Evolutionary conservation across 768 basidiomycete genomes (phyloP).

Genomic region (Dioszegia aurantiaca): DNA sequence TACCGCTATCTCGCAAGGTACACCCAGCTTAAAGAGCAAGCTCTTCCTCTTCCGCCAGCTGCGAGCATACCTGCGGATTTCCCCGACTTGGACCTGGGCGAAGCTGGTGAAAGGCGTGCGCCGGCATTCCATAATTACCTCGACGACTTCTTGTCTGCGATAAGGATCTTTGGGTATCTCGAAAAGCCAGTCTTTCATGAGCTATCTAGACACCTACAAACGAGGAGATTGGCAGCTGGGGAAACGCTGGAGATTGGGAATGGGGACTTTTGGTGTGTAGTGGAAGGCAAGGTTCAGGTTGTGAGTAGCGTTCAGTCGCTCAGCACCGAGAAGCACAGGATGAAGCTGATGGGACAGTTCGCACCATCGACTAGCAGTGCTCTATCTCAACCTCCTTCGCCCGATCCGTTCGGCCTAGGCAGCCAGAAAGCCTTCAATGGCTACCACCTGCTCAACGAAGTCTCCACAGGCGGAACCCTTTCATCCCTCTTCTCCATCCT

Average conservation of each 20-base stretch:
- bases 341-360: slow-evolving; percentile 25
- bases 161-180: slow-evolving; percentile 93
- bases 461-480: slow-evolving; percentile 89
- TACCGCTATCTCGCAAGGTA: slow-evolving; percentile 55
- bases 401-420: slow-evolving; percentile 21
- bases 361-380: slow-evolving; percentile 60
- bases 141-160: slow-evolving; percentile 93
- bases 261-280: slow-evolving; percentile 95
- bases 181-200: slow-evolving; percentile 99
- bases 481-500: slow-evolving; percentile 96
- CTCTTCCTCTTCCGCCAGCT: slow-evolving; percentile 35
- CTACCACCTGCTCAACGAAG: slow-evolving; percentile 93
- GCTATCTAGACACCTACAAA: slow-evolving; percentile 91
- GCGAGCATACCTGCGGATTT: slow-evolving; percentile 54
- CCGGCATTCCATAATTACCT: slow-evolving; percentile 91
- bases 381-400: slow-evolving; percentile 27
- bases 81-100: slow-evolving; percentile 63
- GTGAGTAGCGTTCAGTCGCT: slow-evolving; percentile 63
- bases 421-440: slow-evolving; percentile 71
- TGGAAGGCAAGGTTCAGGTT: slow-evolving; percentile 95
- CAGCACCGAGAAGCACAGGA: too few relatives aligned
- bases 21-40: slow-evolving; percentile 52
- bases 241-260: slow-evolving; percentile 67
- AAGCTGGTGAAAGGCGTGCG: slow-evolving; percentile 52
- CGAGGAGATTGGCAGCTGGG: slow-evolving; percentile 88